Conservation (phyloP, 176 grass and related monocot species). For the Avena sativa region DNA sequence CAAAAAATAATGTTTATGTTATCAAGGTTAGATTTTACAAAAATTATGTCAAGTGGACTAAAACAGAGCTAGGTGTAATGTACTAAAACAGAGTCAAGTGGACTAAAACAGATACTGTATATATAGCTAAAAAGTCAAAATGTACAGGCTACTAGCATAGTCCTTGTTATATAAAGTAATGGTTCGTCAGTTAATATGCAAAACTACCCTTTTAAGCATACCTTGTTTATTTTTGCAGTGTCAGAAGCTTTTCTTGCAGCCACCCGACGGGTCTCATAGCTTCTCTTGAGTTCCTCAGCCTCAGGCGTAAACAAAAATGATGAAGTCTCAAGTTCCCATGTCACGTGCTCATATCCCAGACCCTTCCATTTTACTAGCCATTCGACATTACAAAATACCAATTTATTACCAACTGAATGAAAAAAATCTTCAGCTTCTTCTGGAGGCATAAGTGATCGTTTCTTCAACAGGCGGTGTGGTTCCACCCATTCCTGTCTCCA, state of each 20-base stretch:
- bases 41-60: conserved; percentile 6
- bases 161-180: neutral
- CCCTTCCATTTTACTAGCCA: conserved; percentile 93
- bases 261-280: conserved; percentile 54
- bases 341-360: conserved; percentile 78
- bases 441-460: conserved; percentile 63
- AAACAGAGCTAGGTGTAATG: neutral
- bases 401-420: conserved; percentile 42
- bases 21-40: neutral
- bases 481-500: conserved; percentile 95
- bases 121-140: conserved; percentile 7
- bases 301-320: conserved; percentile 74
- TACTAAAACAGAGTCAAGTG: too few relatives aligned
- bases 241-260: conserved; percentile 50
- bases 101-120: neutral
- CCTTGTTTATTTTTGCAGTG: conserved; percentile 58
- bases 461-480: conserved; percentile 75
- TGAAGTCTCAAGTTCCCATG: conserved; percentile 85
- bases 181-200: conserved; percentile 30
- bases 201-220: conserved; percentile 36
- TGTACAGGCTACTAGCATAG: neutral
- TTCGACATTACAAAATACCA: conserved; percentile 66
- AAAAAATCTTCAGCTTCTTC: conserved; percentile 68
- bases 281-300: conserved; percentile 55
- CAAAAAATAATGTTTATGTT: neutral